Conservation (phyloP, 148 eudicot species). For the Diospyros lotus region DNA sequence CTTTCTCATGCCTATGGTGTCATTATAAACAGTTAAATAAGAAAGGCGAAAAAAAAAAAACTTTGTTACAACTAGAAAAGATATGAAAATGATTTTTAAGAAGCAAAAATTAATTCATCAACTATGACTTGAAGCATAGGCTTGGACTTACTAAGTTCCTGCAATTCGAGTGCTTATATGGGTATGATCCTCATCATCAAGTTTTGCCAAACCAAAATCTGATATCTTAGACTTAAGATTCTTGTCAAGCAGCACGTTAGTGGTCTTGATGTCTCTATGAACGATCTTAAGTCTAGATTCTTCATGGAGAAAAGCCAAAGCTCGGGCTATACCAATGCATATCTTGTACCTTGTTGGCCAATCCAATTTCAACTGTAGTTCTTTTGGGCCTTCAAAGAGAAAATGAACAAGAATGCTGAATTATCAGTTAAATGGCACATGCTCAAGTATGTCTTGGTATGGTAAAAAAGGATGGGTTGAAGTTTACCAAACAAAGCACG, state of each 20-base stretch:
- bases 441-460: neutral
- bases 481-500: conserved; percentile 42
- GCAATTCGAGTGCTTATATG: conserved; percentile 51
- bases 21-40: no score
- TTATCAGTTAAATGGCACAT: neutral
- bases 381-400: conserved; percentile 24
- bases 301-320: conserved; percentile 44
- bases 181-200: conserved; percentile 43
- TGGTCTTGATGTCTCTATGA: conserved; percentile 52
- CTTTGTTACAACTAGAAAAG: neutral
- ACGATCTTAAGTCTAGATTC: conserved; percentile 52
- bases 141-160: conserved; percentile 38
- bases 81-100: neutral
- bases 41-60: neutral
- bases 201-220: conserved; percentile 46
- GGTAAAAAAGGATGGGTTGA: neutral
- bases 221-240: conserved; percentile 41
- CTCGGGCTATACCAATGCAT: conserved; percentile 40
- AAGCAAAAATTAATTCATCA: no score
- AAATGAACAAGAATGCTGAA: neutral
- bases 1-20: no score
- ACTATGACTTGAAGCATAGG: neutral
- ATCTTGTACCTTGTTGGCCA: conserved; percentile 38
- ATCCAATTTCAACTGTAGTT: conserved; percentile 26
- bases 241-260: conserved; percentile 52